Evolutionary conservation across 2,329 filamentous ascomycete genomes (phyloP), one percentile per base, ranked within the genome.

Genomic region (Beauveria sp.): DNA sequence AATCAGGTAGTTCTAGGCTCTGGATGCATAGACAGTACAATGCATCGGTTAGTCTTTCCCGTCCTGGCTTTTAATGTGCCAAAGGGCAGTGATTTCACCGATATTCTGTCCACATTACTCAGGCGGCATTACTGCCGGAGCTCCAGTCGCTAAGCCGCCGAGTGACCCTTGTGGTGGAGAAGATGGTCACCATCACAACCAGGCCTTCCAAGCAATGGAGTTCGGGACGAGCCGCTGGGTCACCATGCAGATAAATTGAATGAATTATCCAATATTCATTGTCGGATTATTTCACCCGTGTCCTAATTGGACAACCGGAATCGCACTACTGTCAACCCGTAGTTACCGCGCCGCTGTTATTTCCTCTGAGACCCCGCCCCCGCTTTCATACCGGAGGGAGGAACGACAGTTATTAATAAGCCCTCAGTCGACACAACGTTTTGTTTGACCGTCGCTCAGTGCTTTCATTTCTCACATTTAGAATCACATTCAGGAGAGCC

Each of bases 191-290:
- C 46, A 49, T 49, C 14, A 22, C 40, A 34, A 16, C 30, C 45
- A 43, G 38, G 38, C 43, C 28, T 20, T 30, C 12, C 45, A 34
- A 51, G 28, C 34, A 38, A 38, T 42, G 30, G 46, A 47, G 34
- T 28, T 51, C 56, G 56, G 56, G 45, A 58, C 56, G 56, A 58
- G 56, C 56, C 56, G 56, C 56, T 50, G 30, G 30, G 30, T 50
- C 30, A 16, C 16, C 9, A 12, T 16, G 51, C 28, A 42, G 18
- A 12, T 18, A 34, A 46, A 18, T 50, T 20, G 20, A 22, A 40
- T 5, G 1, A 45, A 46, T 7, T 34, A 28, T 34, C 40, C 42
- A 56, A 46, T 46, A 45, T 34, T 45, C n/a, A 22, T 46, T 43
- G 43, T 16, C 16, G 24, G 24, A 56, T 56, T 56, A 56, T 34